Percentiles rank a stretch among this genome's conserved stretches.
Conservation (phyloP, 1,284 basidiomycete genomes). For the Ustilago hordei region DNA sequence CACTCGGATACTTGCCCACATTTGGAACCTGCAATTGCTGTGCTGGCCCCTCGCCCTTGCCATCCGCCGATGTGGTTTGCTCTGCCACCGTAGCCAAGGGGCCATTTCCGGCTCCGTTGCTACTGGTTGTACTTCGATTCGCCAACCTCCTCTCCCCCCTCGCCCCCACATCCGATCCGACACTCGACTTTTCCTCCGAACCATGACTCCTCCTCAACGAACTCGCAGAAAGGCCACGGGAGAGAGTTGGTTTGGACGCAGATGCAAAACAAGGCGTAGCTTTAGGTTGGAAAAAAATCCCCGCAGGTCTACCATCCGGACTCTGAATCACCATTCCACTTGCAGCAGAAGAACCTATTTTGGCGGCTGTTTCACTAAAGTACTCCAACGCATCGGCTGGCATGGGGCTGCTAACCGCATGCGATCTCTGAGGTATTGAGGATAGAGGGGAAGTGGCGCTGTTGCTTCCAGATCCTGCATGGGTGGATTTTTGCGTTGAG, state of each 20-base stretch:
- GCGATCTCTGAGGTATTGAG: conserved; percentile 20
- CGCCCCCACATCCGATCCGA: not conserved
- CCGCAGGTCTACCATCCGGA: conserved; percentile 90
- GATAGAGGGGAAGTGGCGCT: conserved; percentile 14
- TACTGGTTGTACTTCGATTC: conserved; percentile 26
- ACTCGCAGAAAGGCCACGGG: conserved; percentile 32
- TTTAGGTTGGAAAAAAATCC: conserved; percentile 91
- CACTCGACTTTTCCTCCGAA: conserved; percentile 3
- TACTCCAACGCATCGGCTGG: conserved; percentile 82
- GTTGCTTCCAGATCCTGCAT: conserved; percentile 12
- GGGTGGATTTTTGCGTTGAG: conserved; percentile 16
- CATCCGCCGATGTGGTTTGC: not conserved
- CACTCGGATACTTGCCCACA: conserved; percentile 39
- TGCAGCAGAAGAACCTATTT: conserved; percentile 80
- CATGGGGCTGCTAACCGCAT: conserved; percentile 51
- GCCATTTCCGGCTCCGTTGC: not conserved
- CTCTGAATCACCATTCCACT: conserved; percentile 91
- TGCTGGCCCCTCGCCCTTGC: not conserved
- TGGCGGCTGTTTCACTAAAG: conserved; percentile 80
- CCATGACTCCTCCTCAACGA: conserved; percentile 19
- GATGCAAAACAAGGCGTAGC: conserved; percentile 23
- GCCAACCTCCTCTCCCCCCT: conserved; percentile 21
- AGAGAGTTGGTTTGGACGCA: conserved; percentile 32
- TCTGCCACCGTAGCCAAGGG: conserved; percentile 15
- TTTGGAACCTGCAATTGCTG: conserved; percentile 18